Conservation (phyloP, 176 grass and related monocot species). For the Juncus inflexus region DNA sequence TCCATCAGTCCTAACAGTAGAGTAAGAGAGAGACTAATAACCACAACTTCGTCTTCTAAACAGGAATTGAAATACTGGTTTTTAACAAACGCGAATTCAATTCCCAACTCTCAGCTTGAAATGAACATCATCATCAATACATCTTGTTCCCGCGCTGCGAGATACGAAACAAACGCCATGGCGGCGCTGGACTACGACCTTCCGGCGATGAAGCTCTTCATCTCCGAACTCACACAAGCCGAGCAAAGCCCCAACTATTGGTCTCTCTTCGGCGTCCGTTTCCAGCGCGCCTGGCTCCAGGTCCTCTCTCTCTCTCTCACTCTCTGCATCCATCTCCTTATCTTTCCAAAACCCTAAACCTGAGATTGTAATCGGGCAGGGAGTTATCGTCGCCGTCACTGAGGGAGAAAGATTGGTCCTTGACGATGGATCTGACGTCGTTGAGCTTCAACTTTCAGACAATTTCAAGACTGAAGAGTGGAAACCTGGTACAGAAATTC, state of each 20-base stretch:
- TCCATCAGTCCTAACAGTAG: not conserved
- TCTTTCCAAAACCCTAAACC: slow-evolving; percentile 18
- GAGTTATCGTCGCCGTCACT: slow-evolving; percentile 37
- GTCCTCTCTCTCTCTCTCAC: slow-evolving; percentile 21
- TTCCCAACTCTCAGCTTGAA: no score
- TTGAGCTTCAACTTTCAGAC: slow-evolving; percentile 32
- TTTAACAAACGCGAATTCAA: no score
- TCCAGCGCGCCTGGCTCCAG: slow-evolving; percentile 93
- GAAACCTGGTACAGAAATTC: slow-evolving; percentile 41
- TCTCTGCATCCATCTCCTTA: not conserved
- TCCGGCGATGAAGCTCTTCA: slow-evolving; percentile 81
- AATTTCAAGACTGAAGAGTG: slow-evolving; percentile 29
- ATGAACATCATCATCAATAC: no score
- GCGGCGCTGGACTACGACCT: slow-evolving; percentile 63
- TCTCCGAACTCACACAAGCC: slow-evolving; percentile 36
- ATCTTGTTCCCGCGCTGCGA: not conserved
- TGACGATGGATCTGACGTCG: slow-evolving; percentile 66
- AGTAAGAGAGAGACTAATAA: not conserved
- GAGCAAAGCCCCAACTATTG: slow-evolving; percentile 17
- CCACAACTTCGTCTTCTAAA: no score
- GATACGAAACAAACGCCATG: not conserved
- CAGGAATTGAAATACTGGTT: no score
- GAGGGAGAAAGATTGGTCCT: slow-evolving; percentile 39
- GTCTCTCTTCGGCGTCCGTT: slow-evolving; percentile 63
- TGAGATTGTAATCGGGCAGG: slow-evolving; percentile 44